Evolutionary conservation across 345 rosid species (phyloP).

Genomic region (Linum usitatissimum): DNA sequence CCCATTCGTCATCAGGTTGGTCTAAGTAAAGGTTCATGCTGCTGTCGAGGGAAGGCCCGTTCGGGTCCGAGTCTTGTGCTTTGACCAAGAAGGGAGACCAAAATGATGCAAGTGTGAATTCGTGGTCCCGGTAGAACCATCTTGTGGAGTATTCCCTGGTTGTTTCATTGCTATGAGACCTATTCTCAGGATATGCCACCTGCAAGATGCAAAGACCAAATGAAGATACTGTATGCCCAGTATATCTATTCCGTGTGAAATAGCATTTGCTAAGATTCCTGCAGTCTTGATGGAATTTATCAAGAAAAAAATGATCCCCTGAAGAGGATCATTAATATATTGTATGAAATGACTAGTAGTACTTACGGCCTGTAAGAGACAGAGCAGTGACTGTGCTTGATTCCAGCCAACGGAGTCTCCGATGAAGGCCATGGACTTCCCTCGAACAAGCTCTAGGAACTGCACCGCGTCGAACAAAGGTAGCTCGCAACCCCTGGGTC

Average conservation of each 20-base stretch:
- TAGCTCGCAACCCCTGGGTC: slow-evolving; percentile 29
- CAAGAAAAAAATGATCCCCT: no score
- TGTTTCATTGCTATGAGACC: slow-evolving; percentile 7
- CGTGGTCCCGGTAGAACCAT: slow-evolving; percentile 17
- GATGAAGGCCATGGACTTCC: slow-evolving; percentile 36
- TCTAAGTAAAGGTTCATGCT: slow-evolving; percentile 39
- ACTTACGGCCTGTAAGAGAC: slow-evolving; percentile 33
- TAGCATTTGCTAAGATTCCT: no score
- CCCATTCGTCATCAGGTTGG: slow-evolving; percentile 40
- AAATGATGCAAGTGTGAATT: slow-evolving; percentile 32
- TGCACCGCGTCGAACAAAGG: slow-evolving; percentile 25
- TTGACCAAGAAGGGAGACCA: slow-evolving; percentile 52
- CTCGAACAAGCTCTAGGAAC: slow-evolving; percentile 32
- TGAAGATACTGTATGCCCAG: background rate
- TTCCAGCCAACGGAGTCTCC: slow-evolving; percentile 36
- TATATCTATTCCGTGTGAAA: background rate
- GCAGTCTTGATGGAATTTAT: no score
- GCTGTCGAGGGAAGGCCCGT: slow-evolving; percentile 28
- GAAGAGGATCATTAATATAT: background rate
- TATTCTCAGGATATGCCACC: slow-evolving; percentile 31
- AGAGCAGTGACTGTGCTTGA: slow-evolving; percentile 37
- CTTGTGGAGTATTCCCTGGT: slow-evolving; percentile 20
- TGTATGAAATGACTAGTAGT: no score
- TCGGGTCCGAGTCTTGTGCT: slow-evolving; percentile 30
- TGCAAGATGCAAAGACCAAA: slow-evolving; percentile 14